Base-by-base conservation (phyloP, 441 rosid genomes). In the Pelargonium fulgidum region DNA sequence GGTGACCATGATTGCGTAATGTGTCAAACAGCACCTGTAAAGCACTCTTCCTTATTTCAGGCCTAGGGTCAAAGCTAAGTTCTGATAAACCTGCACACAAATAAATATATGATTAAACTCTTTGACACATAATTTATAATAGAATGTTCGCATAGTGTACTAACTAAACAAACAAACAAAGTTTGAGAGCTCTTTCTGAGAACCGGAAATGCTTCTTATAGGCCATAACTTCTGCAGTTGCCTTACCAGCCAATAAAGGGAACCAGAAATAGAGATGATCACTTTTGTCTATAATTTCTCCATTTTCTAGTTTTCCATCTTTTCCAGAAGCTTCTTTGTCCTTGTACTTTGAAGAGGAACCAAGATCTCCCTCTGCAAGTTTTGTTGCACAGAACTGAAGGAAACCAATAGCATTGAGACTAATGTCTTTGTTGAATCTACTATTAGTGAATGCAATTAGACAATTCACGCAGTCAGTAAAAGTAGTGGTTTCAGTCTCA, bases 401-500 rank as follows among this genome's bases (percentile, higher is more conserved):
- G 82, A 93, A 96, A 66, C 87, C 88, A 78, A 96, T 96, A 44
- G 99, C 91, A 83, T 89, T 90, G 76, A 96, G 90, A 77, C 97
- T 93, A 61, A 93, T 89, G 68, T 96, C 99, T 73, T 89, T 93
- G 81, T 88, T 88, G 86, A 89, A 93, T 81, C 92, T 82, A 78
- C 94, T 91, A 76, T 93, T 96, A 72, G 99, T 96, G 84, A 93
- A 96, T 72, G 99, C 98, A 76, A 91, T 87, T 36, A 93, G 80
- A 84, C 99, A 96, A 78, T 91, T 96, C 50, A 96, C 98, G 83
- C 98, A 96, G 80, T 96, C 99, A 14, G 99, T 96, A 73, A 96
- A 96, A 58, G 98, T 91, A 65, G 98, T 96, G 70, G 99, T 89
- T 83, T 96, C 99, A 71, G 99, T 96, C 81, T 96, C 99, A 4